Conservation (phyloP, 306 rosid genomes). For the Argentina anserina region DNA sequence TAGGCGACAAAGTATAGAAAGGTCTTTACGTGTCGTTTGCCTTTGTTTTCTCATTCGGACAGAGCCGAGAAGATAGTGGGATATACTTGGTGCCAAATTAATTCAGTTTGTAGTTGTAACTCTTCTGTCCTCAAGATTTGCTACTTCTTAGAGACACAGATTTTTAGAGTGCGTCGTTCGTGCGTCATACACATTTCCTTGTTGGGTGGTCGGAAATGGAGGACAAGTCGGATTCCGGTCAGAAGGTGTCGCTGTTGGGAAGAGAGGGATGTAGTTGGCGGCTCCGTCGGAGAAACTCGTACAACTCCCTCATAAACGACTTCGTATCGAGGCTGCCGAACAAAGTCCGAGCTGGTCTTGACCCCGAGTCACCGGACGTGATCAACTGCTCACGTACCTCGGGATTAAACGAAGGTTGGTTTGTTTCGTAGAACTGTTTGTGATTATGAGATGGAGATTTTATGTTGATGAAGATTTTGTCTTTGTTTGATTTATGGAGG, state of each 20-base stretch:
- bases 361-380: constrained; percentile 29
- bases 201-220: constrained; percentile 18
- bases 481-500: background rate
- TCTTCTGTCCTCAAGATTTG: background rate
- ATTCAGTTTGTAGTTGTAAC: constrained; percentile 1
- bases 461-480: background rate
- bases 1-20: background rate
- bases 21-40: background rate
- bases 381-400: constrained; percentile 29
- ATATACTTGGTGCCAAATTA: background rate
- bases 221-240: constrained; percentile 14
- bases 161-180: background rate
- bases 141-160: background rate
- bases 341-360: constrained; percentile 26
- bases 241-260: constrained; percentile 27
- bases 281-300: constrained; percentile 39
- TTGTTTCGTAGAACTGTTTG: background rate
- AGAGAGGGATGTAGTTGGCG: constrained; percentile 17
- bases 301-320: constrained; percentile 36
- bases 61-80: background rate
- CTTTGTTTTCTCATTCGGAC: background rate
- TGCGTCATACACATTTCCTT: background rate
- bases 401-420: constrained; percentile 25
- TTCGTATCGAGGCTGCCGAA: constrained; percentile 38
- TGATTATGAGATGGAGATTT: background rate